A percentile compares a stretch with the other conserved stretches of the same genome.
Conservation (phyloP, 768 basidiomycete species). For the Lyophyllum atratum region DNA sequence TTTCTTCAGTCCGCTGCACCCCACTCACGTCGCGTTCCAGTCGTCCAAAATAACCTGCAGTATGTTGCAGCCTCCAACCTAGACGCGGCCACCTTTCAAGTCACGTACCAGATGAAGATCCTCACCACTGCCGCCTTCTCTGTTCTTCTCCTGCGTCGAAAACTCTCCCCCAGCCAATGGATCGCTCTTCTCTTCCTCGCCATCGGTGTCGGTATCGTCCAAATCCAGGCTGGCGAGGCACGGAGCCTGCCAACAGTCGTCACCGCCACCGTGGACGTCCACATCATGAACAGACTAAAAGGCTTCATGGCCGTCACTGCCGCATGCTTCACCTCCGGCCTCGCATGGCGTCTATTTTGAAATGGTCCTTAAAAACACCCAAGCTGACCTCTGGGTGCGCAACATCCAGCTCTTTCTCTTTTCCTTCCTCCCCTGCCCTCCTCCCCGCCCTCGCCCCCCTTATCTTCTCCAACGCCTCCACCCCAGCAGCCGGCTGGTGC, state of each 20-base stretch:
- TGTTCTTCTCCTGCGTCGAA: slow-evolving; percentile 77
- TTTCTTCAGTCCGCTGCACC: neutral
- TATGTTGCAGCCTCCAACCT: slow-evolving; percentile 94
- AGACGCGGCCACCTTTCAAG: slow-evolving; percentile 95
- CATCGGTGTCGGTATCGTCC: slow-evolving; percentile 87
- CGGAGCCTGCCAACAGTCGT: slow-evolving; percentile 19
- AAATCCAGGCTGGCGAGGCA: slow-evolving; percentile 62
- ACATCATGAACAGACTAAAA: slow-evolving; percentile 77
- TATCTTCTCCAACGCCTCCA: slow-evolving; percentile 47
- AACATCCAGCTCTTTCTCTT: slow-evolving; percentile 96
- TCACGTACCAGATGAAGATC: slow-evolving; percentile 97
- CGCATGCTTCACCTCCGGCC: slow-evolving; percentile 93
- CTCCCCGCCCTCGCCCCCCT: slow-evolving; percentile 85
- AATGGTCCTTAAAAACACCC: slow-evolving; percentile 92
- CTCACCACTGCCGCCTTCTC: slow-evolving; percentile 92
- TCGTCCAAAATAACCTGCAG: slow-evolving; percentile 94
- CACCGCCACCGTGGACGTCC: slow-evolving; percentile 30
- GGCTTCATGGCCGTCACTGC: slow-evolving; percentile 89
- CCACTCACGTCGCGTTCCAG: slow-evolving; percentile 31
- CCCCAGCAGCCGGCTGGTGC: slow-evolving; percentile 37
- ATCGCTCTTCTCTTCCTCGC: slow-evolving; percentile 82
- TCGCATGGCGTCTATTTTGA: slow-evolving; percentile 99
- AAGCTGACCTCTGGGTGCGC: slow-evolving; percentile 91
- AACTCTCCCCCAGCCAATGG: slow-evolving; percentile 79
- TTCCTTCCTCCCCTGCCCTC: slow-evolving; percentile 86